Conservation (phyloP, 1,139 yeast genomes). For the Entelexis paramagnoliae region DNA sequence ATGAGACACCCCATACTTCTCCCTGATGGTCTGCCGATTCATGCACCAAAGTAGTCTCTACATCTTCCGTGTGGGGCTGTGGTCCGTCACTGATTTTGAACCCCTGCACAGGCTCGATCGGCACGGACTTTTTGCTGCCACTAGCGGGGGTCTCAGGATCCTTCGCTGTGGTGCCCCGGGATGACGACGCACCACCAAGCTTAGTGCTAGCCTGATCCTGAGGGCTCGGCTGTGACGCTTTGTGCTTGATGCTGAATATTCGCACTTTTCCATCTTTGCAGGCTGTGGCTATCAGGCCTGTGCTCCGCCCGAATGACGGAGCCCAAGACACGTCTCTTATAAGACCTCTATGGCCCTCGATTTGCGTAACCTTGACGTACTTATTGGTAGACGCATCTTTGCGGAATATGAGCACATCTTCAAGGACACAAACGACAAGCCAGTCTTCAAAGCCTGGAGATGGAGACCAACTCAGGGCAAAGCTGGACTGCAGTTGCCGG, state of each 20-base stretch:
- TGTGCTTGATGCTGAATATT: conserved; percentile 50
- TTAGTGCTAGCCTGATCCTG: not conserved
- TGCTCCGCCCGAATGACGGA: conserved; percentile 86
- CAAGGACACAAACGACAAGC: conserved; percentile 74
- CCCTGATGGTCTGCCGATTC: conserved; percentile 67
- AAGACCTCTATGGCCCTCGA: conserved; percentile 71
- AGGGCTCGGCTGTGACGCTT: not conserved
- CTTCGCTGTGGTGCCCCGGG: not conserved
- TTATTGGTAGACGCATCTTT: conserved; percentile 43
- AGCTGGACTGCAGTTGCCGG: conserved; percentile 73
- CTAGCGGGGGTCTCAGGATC: not conserved
- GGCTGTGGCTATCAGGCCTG: conserved; percentile 85
- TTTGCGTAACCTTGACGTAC: conserved; percentile 38
- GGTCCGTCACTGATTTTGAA: conserved; percentile 7
- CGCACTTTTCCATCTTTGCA: conserved; percentile 90
- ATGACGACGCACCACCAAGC: conserved; percentile 6
- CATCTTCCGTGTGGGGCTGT: conserved; percentile 1
- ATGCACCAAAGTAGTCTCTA: conserved; percentile 43
- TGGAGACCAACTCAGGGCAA: conserved; percentile 88
- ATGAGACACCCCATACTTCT: conserved; percentile 92
- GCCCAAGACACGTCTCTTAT: conserved; percentile 95
- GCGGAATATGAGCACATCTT: conserved; percentile 57
- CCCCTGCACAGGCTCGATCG: conserved; percentile 16
- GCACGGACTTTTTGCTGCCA: conserved; percentile 11
- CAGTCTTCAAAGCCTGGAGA: conserved; percentile 74